Conservation (phyloP, 129 eudicot genomes). For the Gnaphalium uliginosum region DNA sequence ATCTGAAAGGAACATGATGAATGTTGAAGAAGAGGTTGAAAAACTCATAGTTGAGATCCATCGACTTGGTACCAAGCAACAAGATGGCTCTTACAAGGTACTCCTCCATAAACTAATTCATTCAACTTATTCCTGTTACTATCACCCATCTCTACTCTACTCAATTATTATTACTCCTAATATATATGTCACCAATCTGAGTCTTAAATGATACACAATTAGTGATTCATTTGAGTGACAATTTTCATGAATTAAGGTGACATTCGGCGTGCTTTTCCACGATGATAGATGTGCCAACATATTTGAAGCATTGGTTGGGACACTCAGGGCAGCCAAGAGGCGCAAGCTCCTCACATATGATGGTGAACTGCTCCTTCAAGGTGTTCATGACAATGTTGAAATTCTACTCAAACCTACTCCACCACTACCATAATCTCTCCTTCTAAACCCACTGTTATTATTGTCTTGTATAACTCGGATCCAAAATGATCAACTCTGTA, state of each 20-base stretch:
- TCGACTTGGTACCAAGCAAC: slow-evolving; percentile 41
- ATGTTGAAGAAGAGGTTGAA: slow-evolving; percentile 44
- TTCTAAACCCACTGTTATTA: background rate
- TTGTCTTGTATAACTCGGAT: background rate
- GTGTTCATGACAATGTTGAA: slow-evolving; percentile 92
- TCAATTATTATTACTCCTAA: too few relatives aligned
- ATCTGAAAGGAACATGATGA: slow-evolving; percentile 14
- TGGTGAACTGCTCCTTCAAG: slow-evolving; percentile 95
- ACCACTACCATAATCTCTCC: slow-evolving; percentile 25
- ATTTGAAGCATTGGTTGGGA: slow-evolving; percentile 97
- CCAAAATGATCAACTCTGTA: background rate
- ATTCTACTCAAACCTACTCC: slow-evolving; percentile 66
- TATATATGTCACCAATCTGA: too few relatives aligned
- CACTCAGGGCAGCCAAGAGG: slow-evolving; percentile 93
- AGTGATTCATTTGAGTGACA: too few relatives aligned
- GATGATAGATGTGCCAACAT: slow-evolving; percentile 96
- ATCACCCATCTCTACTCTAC: too few relatives aligned
- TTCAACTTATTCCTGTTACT: too few relatives aligned
- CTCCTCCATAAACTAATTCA: background rate
- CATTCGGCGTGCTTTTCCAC: slow-evolving; percentile 89
- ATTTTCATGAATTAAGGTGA: slow-evolving; percentile 51
- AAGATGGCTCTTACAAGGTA: slow-evolving; percentile 44
- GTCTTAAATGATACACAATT: background rate
- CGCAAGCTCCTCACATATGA: slow-evolving; percentile 86
- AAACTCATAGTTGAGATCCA: slow-evolving; percentile 44